Conservation (phyloP, 257 asterid species). For the Salvia splendens region DNA sequence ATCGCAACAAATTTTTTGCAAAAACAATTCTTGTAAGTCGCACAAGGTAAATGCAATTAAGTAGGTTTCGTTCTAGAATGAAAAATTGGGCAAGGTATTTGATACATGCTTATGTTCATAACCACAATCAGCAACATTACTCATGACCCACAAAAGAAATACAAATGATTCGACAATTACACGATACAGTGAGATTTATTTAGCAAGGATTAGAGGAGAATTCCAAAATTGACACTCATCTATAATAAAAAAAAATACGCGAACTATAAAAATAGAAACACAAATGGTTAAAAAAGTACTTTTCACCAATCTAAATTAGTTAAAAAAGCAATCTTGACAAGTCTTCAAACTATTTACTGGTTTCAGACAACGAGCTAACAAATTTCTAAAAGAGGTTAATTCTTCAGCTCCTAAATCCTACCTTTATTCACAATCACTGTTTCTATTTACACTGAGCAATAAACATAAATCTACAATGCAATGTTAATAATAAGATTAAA, state of each 20-base stretch:
- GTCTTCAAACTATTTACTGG: constrained; percentile 37
- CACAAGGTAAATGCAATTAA: too few relatives aligned
- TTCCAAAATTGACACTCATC: background rate
- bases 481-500: background rate
- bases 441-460: constrained; percentile 47
- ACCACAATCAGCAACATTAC: too few relatives aligned
- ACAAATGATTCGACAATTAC: too few relatives aligned
- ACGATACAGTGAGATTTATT: too few relatives aligned
- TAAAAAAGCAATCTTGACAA: constrained; percentile 27
- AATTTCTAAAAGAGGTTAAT: constrained; percentile 43
- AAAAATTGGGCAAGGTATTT: too few relatives aligned
- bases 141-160: too few relatives aligned
- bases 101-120: too few relatives aligned
- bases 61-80: too few relatives aligned
- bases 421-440: constrained; percentile 51
- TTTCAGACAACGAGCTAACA: constrained; percentile 46
- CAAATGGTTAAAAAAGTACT: constrained; percentile 19
- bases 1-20: too few relatives aligned
- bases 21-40: too few relatives aligned
- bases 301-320: constrained; percentile 31
- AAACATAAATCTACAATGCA: constrained; percentile 31
- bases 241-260: background rate
- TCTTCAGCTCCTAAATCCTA: constrained; percentile 52
- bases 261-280: background rate
- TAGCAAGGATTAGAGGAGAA: too few relatives aligned